phyloP scores from a whole-genome alignment of 192 early-diverging fungal genomes.

The Hyaloraphidium curvatum region DNA sequence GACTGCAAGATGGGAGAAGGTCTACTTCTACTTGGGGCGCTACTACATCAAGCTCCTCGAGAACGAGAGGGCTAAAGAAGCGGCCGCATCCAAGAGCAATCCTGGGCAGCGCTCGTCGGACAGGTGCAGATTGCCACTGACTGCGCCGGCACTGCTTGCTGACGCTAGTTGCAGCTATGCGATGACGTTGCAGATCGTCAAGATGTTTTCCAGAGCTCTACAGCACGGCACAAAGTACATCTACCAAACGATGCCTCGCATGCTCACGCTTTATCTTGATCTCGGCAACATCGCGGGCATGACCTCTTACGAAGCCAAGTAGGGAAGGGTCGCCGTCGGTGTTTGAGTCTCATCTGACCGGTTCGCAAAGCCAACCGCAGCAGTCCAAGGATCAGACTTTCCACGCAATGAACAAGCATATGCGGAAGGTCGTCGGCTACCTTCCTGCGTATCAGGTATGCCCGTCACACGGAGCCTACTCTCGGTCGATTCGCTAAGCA shows the following conservation, averaged over 20 bases:
- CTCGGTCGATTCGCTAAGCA: no score
- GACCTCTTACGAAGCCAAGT: no score
- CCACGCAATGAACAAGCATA: slow-evolving; percentile 24
- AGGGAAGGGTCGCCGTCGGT: no score
- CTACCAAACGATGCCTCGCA: slow-evolving; percentile 63
- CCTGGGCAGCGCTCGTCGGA: not conserved
- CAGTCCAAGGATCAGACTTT: no score
- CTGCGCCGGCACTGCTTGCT: not conserved
- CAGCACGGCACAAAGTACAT: slow-evolving; percentile 52
- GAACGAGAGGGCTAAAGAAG: slow-evolving; percentile 1
- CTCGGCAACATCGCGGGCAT: slow-evolving; percentile 21
- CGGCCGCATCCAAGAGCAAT: slow-evolving; percentile 4
- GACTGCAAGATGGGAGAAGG: slow-evolving; percentile 42
- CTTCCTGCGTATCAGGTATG: slow-evolving; percentile 45
- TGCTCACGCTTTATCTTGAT: slow-evolving; percentile 74
- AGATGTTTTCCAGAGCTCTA: slow-evolving; percentile 28
- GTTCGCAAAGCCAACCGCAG: no score
- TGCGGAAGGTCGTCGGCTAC: slow-evolving; percentile 29
- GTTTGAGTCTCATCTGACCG: no score
- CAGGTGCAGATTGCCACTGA: not conserved
- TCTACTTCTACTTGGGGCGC: slow-evolving; percentile 32
- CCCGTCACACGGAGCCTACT: no score
- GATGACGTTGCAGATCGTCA: slow-evolving; percentile 11
- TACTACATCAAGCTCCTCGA: slow-evolving; percentile 38
- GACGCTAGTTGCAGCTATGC: not conserved